Evolutionary conservation across 192 early-diverging fungal species (phyloP), one percentile per base, ranked within the genome.

Genomic region (Umbelopsis ramanniana): DNA sequence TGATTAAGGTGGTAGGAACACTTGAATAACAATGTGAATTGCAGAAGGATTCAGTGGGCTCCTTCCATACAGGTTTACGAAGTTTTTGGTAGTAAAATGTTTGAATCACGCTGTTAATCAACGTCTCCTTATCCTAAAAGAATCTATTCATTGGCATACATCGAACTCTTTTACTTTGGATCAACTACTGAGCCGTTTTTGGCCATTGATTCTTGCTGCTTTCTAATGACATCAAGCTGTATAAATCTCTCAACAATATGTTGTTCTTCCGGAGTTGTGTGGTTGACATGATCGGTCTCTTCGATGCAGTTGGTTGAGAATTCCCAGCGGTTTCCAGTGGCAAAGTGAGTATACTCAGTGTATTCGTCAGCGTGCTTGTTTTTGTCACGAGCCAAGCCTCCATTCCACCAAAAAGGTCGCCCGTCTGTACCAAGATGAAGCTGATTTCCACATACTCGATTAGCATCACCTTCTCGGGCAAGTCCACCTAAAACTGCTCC

Each of bases 401-500:
- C 85, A 37, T 86, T 86, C 81, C 80, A 86, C 85, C 85, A 86
- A 4, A 81, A 47, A 0, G 85, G 85, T 2, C 37, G 53, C 0
- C 79, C 74, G 19, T 77, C 29, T 15, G 76, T 70, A 24, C 80
- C 85, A 37, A 81, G 72, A 66, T 84, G 83, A 22, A 86, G 26
- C 21, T 78, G 77, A 38, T 77, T 80, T 47, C 83, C 83, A 71
- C 85, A 86, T 5, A 86, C 83, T 12, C n/a, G 68, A 0, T 53
- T 52, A 1, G 74, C 2, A 22, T 69, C 63, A 14, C 82, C 71
- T 8, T 48, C 76, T n/a, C 71, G 54, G 22, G 77, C 74, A 23
- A 84, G 75, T 37, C 74, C 82, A 29, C 88, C 89, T 60, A 89
- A 77, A 24, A 79, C 82, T 12, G 79, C 87, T 6, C 81, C 85